phyloP scores from a whole-genome alignment of 192 early-diverging fungal species.

The Backusella macrospora region DNA sequence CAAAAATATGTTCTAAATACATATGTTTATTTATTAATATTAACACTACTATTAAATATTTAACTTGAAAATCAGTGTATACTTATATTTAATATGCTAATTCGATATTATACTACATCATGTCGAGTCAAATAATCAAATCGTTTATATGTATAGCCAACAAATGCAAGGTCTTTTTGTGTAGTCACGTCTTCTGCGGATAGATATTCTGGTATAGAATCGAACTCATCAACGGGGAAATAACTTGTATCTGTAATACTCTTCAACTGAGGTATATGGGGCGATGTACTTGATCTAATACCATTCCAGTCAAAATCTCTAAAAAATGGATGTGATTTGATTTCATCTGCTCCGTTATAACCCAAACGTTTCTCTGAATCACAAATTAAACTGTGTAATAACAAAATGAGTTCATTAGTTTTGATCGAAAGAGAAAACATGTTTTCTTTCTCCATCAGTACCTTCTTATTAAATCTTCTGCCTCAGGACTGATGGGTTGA shows the following conservation, averaged over 20 bases:
- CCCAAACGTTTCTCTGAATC: constrained; percentile 83
- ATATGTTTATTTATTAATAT: too few relatives aligned
- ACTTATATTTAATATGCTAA: too few relatives aligned
- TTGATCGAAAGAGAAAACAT: not conserved
- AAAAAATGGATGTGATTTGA: constrained; percentile 97
- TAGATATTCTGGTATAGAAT: too few relatives aligned
- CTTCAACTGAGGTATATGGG: constrained; percentile 88
- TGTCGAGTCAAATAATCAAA: constrained; percentile 82
- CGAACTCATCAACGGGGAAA: constrained; percentile 88
- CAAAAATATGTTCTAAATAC: too few relatives aligned
- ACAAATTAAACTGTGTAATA: constrained; percentile 72
- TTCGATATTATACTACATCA: constrained; percentile 43
- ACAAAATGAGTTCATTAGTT: not conserved
- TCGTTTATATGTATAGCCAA: constrained; percentile 99
- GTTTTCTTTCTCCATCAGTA: constrained; percentile 33
- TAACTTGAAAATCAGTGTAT: too few relatives aligned
- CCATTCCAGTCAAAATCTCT: constrained; percentile 88
- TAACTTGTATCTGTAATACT: constrained; percentile 98
- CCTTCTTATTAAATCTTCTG: constrained; percentile 90
- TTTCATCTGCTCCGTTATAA: constrained; percentile 79
- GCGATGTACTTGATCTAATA: constrained; percentile 80
- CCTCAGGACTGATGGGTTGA: constrained; percentile 85
- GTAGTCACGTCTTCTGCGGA: constrained; percentile 29
- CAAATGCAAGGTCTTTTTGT: constrained; percentile 48
- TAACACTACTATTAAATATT: too few relatives aligned